Conservation (phyloP, 2,329 filamentous ascomycete species). For the Penicillium sp. region DNA sequence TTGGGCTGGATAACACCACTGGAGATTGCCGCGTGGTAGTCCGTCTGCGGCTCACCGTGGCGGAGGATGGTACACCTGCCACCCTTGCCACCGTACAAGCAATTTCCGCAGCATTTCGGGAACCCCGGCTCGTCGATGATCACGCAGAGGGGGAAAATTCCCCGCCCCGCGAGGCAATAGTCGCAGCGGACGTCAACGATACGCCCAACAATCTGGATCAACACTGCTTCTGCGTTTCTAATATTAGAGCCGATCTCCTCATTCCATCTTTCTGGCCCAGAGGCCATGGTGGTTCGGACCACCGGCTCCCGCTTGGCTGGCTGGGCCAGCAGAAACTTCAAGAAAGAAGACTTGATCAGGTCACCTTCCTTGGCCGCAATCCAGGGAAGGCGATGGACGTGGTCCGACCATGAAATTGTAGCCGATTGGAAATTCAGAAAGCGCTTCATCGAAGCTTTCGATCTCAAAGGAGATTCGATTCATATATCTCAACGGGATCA, state of each 20-base stretch:
- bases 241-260: neutral
- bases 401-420: neutral
- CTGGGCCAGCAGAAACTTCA: neutral
- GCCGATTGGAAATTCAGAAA: too few relatives aligned
- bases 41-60: neutral
- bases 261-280: neutral
- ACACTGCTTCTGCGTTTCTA: neutral
- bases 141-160: neutral
- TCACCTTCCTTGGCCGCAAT: neutral
- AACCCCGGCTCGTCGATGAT: neutral
- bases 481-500: too few relatives aligned
- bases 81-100: neutral
- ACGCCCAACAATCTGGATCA: neutral
- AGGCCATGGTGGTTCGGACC: neutral
- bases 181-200: neutral
- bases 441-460: too few relatives aligned
- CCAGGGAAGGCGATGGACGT: neutral
- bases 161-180: neutral
- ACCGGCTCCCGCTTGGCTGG: neutral
- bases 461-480: too few relatives aligned
- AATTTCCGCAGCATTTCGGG: neutral
- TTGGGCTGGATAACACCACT: neutral
- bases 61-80: neutral
- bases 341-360: neutral
- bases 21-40: neutral